Conservation (phyloP, 2,329 filamentous ascomycete species). For the Decorospora gaudefroyi region DNA sequence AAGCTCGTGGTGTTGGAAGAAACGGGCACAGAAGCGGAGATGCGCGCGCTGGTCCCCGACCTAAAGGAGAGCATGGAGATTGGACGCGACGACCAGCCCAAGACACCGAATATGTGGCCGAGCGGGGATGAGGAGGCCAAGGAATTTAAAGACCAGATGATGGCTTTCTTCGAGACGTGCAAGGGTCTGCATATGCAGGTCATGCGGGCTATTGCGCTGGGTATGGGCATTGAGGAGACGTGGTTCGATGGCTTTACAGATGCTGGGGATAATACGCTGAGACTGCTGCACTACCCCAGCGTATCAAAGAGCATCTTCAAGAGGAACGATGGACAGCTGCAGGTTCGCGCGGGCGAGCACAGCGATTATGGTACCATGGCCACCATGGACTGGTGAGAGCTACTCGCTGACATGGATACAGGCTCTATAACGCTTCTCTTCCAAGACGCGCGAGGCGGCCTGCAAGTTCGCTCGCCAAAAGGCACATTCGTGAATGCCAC, state of each 20-base stretch:
- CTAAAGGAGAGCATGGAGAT: constrained; percentile 66
- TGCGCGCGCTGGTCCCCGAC: constrained; percentile 47
- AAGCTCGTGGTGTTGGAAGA: constrained; percentile 48
- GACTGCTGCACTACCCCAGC: constrained; percentile 76
- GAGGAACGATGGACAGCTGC: constrained; percentile 68
- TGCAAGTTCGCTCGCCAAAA: constrained; percentile 70
- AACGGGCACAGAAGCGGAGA: constrained; percentile 41
- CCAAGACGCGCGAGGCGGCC: constrained; percentile 61
- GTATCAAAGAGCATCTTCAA: constrained; percentile 68
- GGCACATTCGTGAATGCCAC: constrained; percentile 81
- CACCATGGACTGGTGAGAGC: accelerated
- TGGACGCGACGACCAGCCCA: constrained; percentile 63
- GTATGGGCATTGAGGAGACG: constrained; percentile 68
- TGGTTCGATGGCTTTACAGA: constrained; percentile 81
- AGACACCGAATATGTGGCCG: constrained; percentile 79
- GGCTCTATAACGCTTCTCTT: constrained; percentile 50
- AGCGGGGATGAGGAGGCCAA: constrained; percentile 58
- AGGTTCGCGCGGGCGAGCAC: constrained; percentile 78
- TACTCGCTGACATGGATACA: constrained; percentile 22
- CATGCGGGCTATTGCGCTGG: constrained; percentile 84
- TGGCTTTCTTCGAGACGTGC: constrained; percentile 73
- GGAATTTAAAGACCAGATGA: constrained; percentile 72
- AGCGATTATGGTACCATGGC: constrained; percentile 61
- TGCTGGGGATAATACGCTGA: constrained; percentile 57
- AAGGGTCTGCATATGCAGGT: constrained; percentile 74